Conservation (phyloP, 192 early-diverging fungal genomes). For the Coemansia nantahalensis region DNA sequence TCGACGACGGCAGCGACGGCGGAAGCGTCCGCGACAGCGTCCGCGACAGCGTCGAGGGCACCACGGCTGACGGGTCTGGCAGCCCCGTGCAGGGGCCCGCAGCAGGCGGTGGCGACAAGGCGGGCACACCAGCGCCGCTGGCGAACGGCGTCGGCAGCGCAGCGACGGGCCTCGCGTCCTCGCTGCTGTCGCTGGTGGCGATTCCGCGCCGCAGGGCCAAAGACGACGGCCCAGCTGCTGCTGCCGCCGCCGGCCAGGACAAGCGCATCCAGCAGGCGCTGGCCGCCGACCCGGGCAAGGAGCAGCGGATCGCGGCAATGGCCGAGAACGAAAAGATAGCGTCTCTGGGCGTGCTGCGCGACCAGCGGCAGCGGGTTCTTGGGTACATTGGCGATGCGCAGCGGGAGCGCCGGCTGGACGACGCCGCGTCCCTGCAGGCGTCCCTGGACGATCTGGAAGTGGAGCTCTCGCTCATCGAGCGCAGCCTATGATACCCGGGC, state of each 20-base stretch:
- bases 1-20: slow-evolving; percentile 1
- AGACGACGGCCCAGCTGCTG: not conserved
- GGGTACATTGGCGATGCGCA: slow-evolving; percentile 66
- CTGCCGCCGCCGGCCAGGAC: not conserved
- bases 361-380: slow-evolving; percentile 63
- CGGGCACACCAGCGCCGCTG: not conserved
- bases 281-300: slow-evolving; percentile 14
- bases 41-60: slow-evolving; percentile 1
- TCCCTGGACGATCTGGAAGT: slow-evolving; percentile 63
- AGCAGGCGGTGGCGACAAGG: not conserved
- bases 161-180: slow-evolving; percentile 17
- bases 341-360: slow-evolving; percentile 60
- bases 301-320: slow-evolving; percentile 16
- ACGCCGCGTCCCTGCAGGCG: slow-evolving; percentile 60
- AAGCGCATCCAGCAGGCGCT: slow-evolving; percentile 11
- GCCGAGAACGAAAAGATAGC: slow-evolving; percentile 27
- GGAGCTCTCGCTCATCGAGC: slow-evolving; percentile 58
- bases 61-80: slow-evolving; percentile 1
- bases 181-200: slow-evolving; percentile 20
- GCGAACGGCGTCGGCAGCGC: slow-evolving; percentile 4
- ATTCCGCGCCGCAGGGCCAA: not conserved
- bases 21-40: not conserved
- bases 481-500: slow-evolving; percentile 28
- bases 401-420: slow-evolving; percentile 66
- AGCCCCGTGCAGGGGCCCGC: not conserved